Base-by-base conservation (phyloP, 805 yeast genomes). In the Hanseniaspora taiwanica region DNA sequence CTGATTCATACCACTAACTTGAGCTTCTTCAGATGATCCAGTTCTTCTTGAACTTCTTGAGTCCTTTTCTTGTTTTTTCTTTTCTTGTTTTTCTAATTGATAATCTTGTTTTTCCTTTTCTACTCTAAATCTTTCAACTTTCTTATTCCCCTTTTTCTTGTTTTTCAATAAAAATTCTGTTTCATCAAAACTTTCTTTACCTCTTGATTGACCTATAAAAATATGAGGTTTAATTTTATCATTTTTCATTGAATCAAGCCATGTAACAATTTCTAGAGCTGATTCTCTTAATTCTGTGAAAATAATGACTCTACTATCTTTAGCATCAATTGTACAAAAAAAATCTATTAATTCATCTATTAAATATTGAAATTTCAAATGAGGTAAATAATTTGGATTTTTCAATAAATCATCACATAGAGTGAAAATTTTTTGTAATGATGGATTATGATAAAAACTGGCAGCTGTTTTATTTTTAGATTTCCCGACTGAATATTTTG, bases 271-370 rank as follows among this genome's bases (percentile, higher is more conserved):
- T 46, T 87, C 96, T 32, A 83, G 62, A 0, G 97, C 98, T 4
- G 95, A 80, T 46, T 84, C 93, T 55, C 99, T 71, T 44, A 75
- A 72, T 54, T 87, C 95, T 0, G 94, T 81, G 57, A 91, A 91
- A 0, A 91, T 69, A 34, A 91, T 93, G 3, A 80, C 91, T 47
- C 83, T 71, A 1, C 93, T 81, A 40, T 76, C 71, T 2, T 56
- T 48, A 10, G 16, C 9, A 10, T n/a, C 18, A n/a, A 16, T n/a
- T 3, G 58, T 48, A 29, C 57, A 51, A 45, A 78, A 76, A 50
- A 84, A 87, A 1, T 58, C 60, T 3, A 58, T 53, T 35, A 87
- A 55, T 48, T 80, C 81, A 8, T 71, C 68, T 17, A 75, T 61
- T 37, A 82, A 51, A 35, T 69, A 65, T 38, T 72, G 74, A 21